A percentile compares a stretch with the other conserved stretches of the same genome.
Conservation (phyloP, 1,139 yeast species). For the Lodderomyces oxycetoniae region DNA sequence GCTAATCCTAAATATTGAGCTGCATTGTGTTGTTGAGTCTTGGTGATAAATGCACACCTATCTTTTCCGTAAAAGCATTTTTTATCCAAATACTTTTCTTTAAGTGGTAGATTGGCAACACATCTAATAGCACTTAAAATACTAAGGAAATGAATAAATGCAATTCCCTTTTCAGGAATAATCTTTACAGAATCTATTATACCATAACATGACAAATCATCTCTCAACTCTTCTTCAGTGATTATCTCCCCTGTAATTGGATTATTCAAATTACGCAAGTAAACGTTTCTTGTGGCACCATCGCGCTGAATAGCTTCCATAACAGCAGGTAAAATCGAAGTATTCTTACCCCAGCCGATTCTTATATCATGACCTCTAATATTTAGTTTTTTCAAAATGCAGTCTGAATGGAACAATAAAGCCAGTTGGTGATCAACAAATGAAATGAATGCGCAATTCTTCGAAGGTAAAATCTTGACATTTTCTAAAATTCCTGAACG, state of each 20-base stretch:
- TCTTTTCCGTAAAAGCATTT: slow-evolving; percentile 62
- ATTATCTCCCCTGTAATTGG: slow-evolving; percentile 44
- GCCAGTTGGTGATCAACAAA: slow-evolving; percentile 60
- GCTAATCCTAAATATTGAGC: slow-evolving; percentile 91
- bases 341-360: slow-evolving; percentile 68
- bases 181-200: slow-evolving; percentile 54
- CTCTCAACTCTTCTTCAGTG: slow-evolving; percentile 53
- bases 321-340: slow-evolving; percentile 64
- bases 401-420: slow-evolving; percentile 56
- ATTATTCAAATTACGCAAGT: slow-evolving; percentile 66
- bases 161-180: slow-evolving; percentile 55
- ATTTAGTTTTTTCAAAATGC: slow-evolving; percentile 52
- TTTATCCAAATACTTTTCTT: slow-evolving; percentile 51
- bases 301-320: slow-evolving; percentile 72
- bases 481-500: slow-evolving; percentile 88
- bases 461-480: slow-evolving; percentile 51
- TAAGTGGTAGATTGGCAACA: slow-evolving; percentile 52
- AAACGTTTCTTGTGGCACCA: slow-evolving; percentile 89
- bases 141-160: slow-evolving; percentile 57
- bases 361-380: slow-evolving; percentile 55
- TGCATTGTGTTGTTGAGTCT: slow-evolving; percentile 95
- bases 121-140: slow-evolving; percentile 56
- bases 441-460: slow-evolving; percentile 60
- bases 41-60: slow-evolving; percentile 72
- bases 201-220: slow-evolving; percentile 50